These are phyloP conservation scores for Calocera viscosa DNA, from an alignment of 768 basidiomycete species.

Conservation along the genomic window DNA sequence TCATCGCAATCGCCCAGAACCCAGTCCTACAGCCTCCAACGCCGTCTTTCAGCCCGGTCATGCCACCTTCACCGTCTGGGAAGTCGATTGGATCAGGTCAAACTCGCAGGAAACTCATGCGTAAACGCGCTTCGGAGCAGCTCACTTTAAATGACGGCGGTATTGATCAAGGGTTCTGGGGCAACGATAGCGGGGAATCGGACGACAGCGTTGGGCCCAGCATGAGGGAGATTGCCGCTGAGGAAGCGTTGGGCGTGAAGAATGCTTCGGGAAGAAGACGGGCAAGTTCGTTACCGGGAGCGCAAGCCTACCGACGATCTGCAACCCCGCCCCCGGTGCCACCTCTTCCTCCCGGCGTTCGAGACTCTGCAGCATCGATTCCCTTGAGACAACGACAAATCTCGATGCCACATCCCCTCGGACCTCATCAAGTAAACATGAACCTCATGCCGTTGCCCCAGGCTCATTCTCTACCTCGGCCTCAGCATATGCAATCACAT, in stretches of 20 bases:
- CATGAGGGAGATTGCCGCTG: background rate
- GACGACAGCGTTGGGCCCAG: background rate
- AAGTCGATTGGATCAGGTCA: background rate
- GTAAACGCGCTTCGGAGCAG: background rate
- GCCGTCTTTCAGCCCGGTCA: background rate
- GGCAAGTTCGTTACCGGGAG: background rate
- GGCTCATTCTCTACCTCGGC: background rate
- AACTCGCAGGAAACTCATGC: background rate
- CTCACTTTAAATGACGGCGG: background rate
- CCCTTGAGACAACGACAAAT: background rate
- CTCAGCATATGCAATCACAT: background rate
- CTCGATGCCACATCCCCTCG: background rate
- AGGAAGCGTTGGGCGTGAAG: background rate
- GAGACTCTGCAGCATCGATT: background rate
- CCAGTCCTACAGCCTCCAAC: background rate
- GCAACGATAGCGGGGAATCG: background rate
- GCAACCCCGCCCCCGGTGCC: background rate
- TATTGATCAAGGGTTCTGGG: background rate
- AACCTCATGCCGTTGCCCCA: background rate
- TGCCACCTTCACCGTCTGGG: background rate
- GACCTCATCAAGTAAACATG: background rate
- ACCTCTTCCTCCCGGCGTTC: background rate
- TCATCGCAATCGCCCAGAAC: background rate
- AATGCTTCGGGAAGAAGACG: background rate
- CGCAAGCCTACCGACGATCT: background rate